phyloP scores from a whole-genome alignment of 352 stramenopile genomes.

The Thraustotheca clavata region DNA sequence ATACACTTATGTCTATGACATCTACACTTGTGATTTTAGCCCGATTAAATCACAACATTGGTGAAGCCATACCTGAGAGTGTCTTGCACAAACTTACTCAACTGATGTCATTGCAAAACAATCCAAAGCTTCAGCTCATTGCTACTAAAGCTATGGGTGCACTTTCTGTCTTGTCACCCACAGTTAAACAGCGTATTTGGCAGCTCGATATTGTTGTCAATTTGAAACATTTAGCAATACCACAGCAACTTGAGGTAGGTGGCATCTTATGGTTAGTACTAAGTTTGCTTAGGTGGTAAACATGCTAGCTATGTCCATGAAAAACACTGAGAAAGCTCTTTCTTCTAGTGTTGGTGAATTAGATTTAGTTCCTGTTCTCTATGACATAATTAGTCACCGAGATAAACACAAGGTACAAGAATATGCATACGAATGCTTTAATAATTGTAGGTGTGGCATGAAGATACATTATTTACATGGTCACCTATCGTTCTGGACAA shows the following conservation, averaged over 20 bases:
- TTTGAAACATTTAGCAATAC: neutral
- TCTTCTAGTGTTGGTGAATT: neutral
- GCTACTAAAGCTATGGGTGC: neutral
- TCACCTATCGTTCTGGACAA: constrained; percentile 7
- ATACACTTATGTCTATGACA: neutral
- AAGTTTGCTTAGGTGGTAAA: neutral
- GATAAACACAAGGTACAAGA: neutral
- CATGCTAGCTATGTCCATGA: constrained; percentile 7
- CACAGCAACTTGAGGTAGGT: constrained; percentile 4
- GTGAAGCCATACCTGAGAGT: neutral
- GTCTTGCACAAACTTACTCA: neutral
- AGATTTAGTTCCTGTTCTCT: neutral
- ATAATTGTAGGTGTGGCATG: neutral
- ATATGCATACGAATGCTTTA: too few relatives aligned
- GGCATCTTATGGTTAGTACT: neutral
- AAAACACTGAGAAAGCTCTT: neutral
- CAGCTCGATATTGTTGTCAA: neutral
- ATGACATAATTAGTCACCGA: neutral
- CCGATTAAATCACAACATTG: neutral
- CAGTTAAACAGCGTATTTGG: neutral
- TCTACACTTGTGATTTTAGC: neutral
- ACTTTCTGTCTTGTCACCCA: neutral
- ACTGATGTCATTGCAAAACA: neutral
- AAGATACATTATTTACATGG: constrained; percentile 3
- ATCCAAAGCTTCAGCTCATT: neutral